phyloP scores from a whole-genome alignment of 2,329 filamentous ascomycete genomes.

The Aureobasidium lini region DNA sequence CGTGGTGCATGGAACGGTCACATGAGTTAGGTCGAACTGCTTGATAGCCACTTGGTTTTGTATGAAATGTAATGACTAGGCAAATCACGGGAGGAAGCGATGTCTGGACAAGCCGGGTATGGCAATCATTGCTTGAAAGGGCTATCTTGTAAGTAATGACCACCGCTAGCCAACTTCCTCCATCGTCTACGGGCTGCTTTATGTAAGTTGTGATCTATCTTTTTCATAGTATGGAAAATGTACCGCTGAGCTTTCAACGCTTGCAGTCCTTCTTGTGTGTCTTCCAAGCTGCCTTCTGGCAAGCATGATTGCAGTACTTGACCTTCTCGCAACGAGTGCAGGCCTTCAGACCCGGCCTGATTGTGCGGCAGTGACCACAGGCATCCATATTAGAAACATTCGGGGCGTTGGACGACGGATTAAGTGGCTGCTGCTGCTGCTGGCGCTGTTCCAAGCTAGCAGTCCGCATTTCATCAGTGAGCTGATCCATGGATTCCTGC shows the following conservation, averaged over 20 bases:
- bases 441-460: not conserved
- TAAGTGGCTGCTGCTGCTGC: not conserved
- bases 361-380: slow-evolving; percentile 6
- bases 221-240: no score
- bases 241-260: not conserved
- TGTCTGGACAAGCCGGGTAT: no score
- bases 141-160: no score
- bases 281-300: slow-evolving; percentile 29
- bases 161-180: no score
- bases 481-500: not conserved
- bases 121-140: no score
- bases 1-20: no score
- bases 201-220: no score
- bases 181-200: no score
- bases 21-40: no score
- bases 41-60: no score
- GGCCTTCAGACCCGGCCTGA: not conserved
- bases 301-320: slow-evolving; percentile 28
- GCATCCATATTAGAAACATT: not conserved
- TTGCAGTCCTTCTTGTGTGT: slow-evolving; percentile 24
- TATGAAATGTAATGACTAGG: no score
- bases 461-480: not conserved
- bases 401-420: not conserved
- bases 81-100: no score
- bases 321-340: slow-evolving; percentile 26